Percentiles rank a stretch among this genome's conserved stretches.
Evolutionary conservation across 2,329 filamentous ascomycete species (phyloP).

Genomic region (Aspergillus tamarii): DNA sequence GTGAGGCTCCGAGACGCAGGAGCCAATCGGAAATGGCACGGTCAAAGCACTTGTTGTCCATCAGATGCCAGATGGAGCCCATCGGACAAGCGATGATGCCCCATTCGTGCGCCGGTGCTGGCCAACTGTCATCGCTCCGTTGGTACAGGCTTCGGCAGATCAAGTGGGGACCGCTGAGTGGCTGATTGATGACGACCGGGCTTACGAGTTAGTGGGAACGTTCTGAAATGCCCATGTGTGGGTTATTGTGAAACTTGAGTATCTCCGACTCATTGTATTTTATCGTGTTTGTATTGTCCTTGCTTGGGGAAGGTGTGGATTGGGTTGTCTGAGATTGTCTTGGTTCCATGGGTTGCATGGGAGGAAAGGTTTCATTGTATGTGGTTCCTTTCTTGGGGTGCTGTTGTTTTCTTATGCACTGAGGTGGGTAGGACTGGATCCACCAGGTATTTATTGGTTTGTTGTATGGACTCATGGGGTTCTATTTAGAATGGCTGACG

Average conservation of each 20-base stretch:
- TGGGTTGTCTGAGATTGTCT: neutral
- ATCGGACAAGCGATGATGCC: neutral
- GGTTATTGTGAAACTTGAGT: neutral
- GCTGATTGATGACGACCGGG: slow-evolving; percentile 3
- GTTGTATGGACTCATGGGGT: neutral
- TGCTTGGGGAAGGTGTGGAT: neutral
- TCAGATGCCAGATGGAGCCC: neutral
- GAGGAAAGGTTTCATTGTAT: neutral
- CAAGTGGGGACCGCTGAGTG: neutral
- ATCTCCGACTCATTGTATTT: neutral
- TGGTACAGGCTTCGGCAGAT: neutral
- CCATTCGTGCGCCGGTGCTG: neutral
- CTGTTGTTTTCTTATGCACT: neutral
- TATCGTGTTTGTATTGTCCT: neutral
- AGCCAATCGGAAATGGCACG: neutral
- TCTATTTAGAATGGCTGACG: neutral
- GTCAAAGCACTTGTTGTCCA: neutral
- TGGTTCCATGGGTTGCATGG: neutral
- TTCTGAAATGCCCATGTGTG: neutral
- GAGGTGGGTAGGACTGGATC: neutral
- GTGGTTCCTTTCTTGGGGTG: neutral
- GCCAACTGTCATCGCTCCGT: neutral
- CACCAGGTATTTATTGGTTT: neutral
- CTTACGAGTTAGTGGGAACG: slow-evolving; percentile 2
- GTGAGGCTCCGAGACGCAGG: neutral